Base-by-base conservation (phyloP, 2,329 filamentous ascomycete species). In the Phialophora chinensis region DNA sequence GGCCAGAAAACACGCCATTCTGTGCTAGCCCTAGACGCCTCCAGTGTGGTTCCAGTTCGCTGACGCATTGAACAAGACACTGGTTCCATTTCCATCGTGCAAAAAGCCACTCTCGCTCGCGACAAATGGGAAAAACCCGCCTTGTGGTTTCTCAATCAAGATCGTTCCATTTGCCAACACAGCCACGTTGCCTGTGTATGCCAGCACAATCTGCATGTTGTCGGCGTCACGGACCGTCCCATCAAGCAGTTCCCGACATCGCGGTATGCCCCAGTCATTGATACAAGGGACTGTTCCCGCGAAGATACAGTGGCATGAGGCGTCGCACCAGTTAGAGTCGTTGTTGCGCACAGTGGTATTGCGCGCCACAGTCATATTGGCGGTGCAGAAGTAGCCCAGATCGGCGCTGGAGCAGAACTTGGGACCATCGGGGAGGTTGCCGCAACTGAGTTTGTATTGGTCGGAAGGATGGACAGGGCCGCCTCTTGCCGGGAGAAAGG, bases 301-400 rank as follows among this genome's bases (percentile, higher is more conserved):
- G 54, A 62, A 66, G 47, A 66, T 66, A 23, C 64, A 66, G 44
- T n/a, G 59, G 55, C 64, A 66, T 27, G 62, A 66, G n/a, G 29
- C 58, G 38, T 66, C 60, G 23, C 64, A 62, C 64, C 64, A 66
- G 17, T 52, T 60, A 20, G 56, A 44, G 31, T 42, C 54, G 11
- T 49, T 25, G 29, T 50, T 47, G 17, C n/a, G 25, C 1, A 31
- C 47, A 29, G 54, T 59, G 11, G 60, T 57, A 10, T 35, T 62
- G 29, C 54, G 44, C 31, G 38, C 54, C 14, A 66, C 54, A 1
- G 64, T 66, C 25, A 38, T 60, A 27, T 66, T 59, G 23, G 31
- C 33, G 10, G n/a, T 47, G 55, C 64, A 66, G 27, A 66, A 66
- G 35, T 66, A 62, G 14, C 60, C 60, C 33, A 62, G 44, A 38